These are phyloP conservation scores for Verticillium dahliae DNA, from an alignment of 2,329 filamentous ascomycete species.

Conservation along the genomic window DNA sequence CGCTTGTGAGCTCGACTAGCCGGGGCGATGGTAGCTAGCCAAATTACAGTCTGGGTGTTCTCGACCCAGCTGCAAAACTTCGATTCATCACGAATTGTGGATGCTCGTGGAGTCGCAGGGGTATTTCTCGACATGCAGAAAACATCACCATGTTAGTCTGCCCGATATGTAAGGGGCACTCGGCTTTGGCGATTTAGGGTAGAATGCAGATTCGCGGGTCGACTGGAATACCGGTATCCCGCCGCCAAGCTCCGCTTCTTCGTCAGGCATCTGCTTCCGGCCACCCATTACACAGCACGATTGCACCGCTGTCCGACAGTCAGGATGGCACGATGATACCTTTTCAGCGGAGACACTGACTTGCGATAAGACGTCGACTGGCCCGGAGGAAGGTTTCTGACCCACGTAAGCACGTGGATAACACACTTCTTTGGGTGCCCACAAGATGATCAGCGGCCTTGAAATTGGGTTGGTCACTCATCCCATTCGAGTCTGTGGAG, in stretches of 20 bases:
- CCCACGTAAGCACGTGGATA: not conserved
- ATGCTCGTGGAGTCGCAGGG: not conserved
- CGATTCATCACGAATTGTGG: not conserved
- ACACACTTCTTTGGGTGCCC: not conserved
- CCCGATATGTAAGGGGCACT: not conserved
- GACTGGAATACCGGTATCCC: not conserved
- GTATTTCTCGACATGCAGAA: not conserved
- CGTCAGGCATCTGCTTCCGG: not conserved
- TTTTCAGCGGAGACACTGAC: not conserved
- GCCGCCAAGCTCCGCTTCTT: not conserved
- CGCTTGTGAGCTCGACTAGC: not conserved
- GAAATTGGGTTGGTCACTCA: not conserved
- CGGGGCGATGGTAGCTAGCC: not conserved
- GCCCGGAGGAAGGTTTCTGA: not conserved
- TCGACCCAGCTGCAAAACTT: not conserved
- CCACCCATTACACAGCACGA: not conserved
- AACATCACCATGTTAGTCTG: not conserved
- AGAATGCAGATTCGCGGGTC: too few relatives aligned
- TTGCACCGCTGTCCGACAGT: not conserved
- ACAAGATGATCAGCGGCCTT: not conserved
- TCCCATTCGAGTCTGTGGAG: not conserved
- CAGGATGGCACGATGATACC: not conserved
- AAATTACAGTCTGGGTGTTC: not conserved
- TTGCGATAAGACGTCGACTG: not conserved
- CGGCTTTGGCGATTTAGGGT: not conserved